A percentile compares a stretch with the other conserved stretches of the same genome.
These are phyloP conservation scores for Brassica balearica DNA, from an alignment of 441 rosid species.

Conservation along the genomic window DNA sequence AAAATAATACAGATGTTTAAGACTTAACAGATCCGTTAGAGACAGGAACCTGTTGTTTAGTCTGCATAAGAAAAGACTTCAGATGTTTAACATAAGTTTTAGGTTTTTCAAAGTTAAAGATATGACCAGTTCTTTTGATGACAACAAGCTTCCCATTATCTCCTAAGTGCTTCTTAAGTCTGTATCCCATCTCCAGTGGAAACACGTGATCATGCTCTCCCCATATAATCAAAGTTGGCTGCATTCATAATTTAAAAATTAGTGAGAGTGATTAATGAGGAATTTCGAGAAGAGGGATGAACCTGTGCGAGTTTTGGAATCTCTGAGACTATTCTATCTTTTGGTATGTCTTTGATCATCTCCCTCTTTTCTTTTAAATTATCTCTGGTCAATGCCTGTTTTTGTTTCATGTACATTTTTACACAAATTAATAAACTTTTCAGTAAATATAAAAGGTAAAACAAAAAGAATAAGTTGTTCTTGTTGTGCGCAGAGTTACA, in stretches of 20 bases:
- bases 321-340: slow-evolving; percentile 59
- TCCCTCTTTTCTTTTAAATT: slow-evolving; percentile 68
- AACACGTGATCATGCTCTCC: slow-evolving; percentile 78
- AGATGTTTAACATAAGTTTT: slow-evolving; percentile 53
- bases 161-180: slow-evolving; percentile 64
- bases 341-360: slow-evolving; percentile 65
- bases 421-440: too few species aligned
- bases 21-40: slow-evolving; percentile 1
- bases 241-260: slow-evolving; percentile 6
- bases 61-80: slow-evolving; percentile 59
- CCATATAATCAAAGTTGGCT: slow-evolving; percentile 84
- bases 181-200: slow-evolving; percentile 62
- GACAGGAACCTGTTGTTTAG: slow-evolving; percentile 16
- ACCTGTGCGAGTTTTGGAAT: slow-evolving; percentile 74
- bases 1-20: background rate
- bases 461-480: too few species aligned
- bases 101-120: slow-evolving; percentile 62
- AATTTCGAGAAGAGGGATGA: background rate
- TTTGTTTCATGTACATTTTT: background rate
- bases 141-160: slow-evolving; percentile 60
- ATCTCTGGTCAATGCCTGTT: slow-evolving; percentile 68
- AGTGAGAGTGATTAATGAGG: background rate
- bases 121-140: slow-evolving; percentile 69
- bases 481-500: too few species aligned
- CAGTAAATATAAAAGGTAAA: too few species aligned